Base-by-base conservation (phyloP, 768 basidiomycete genomes). In the Sarcodon sp. region DNA sequence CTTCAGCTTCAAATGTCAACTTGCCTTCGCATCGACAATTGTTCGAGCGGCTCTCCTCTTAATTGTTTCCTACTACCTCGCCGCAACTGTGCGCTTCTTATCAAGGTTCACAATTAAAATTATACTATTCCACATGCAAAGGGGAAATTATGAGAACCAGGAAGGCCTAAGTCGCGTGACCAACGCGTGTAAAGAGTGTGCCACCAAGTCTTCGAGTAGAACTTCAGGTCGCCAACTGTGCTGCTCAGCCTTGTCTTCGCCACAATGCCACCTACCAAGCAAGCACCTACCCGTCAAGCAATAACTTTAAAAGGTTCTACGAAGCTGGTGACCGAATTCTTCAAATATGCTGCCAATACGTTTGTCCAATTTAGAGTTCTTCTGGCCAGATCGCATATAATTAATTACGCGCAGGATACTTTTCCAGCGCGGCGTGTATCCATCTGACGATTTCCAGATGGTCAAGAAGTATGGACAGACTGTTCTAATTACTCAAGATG, bases 311-410 rank as follows among this genome's bases (percentile, higher is more conserved):
- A 97, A 59, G 96, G 96, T 2, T 94, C 91, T 0, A 90, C 91
- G 2, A 75, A 79, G 36, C 74, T 97, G 15, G 94, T 98, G 49
- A 94, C 91, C 0, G 96, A 99, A 58, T 98, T 99, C 73, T 98
- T 99, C 75, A 97, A 97, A 69, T 98, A 92, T 65, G 87, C 89
- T n/a, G 90, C 91, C 55, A 96, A 96, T 70, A 92, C 86, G 91
- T 92, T 58, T 54, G 87, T 72, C 34, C 18, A 15, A 35, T 37
- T 33, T 54, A 18, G 7, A 2, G 47, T 16, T 50, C 21, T 45
- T 35, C 35, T 34, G 43, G 37, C 51, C 55, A 39, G 54, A 54
- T 50, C 50, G 41, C 47, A 37, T 35, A 34, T 43, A 46, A 15
- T 45, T 15, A 31, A 34, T 35, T 10, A 7, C 13, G 9, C 37